A percentile compares a stretch with the other conserved stretches of the same genome.
phyloP scores from a whole-genome alignment of 805 yeast genomes.

The Candida caryicola region DNA sequence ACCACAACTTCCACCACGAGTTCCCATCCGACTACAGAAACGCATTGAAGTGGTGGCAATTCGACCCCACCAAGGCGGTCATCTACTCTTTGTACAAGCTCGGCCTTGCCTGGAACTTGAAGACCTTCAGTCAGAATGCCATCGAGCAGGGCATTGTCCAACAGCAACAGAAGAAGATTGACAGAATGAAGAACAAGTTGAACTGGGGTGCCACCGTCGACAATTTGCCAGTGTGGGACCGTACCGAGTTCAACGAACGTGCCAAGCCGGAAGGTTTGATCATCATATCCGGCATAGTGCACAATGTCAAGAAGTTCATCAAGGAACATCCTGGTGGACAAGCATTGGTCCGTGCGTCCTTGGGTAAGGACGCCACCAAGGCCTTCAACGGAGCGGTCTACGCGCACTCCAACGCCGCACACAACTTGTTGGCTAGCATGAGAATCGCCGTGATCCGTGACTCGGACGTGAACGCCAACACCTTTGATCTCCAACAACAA shows the following conservation, averaged over 20 bases:
- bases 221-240: constrained; percentile 73
- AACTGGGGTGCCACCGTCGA: constrained; percentile 75
- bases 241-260: constrained; percentile 52
- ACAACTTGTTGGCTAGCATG: constrained; percentile 75
- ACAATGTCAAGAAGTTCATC: constrained; percentile 66
- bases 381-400: constrained; percentile 88
- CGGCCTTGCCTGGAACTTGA: constrained; percentile 71
- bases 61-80: constrained; percentile 73
- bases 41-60: constrained; percentile 84
- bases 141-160: constrained; percentile 79
- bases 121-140: constrained; percentile 74
- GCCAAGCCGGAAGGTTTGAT: constrained; percentile 59
- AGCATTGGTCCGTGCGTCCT: constrained; percentile 64
- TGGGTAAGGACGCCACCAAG: constrained; percentile 78
- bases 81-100: constrained; percentile 59
- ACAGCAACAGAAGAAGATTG: constrained; percentile 79
- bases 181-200: constrained; percentile 55
- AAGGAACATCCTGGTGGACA: constrained; percentile 85
- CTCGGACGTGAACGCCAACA: constrained; percentile 53
- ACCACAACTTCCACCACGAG: constrained; percentile 88
- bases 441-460: constrained; percentile 78
- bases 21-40: constrained; percentile 88
- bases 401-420: constrained; percentile 83
- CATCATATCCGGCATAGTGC: constrained; percentile 75
- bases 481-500: constrained; percentile 50